These are phyloP conservation scores for Alternaria gansuensis DNA, from an alignment of 2,329 filamentous ascomycete genomes.

Conservation along the genomic window DNA sequence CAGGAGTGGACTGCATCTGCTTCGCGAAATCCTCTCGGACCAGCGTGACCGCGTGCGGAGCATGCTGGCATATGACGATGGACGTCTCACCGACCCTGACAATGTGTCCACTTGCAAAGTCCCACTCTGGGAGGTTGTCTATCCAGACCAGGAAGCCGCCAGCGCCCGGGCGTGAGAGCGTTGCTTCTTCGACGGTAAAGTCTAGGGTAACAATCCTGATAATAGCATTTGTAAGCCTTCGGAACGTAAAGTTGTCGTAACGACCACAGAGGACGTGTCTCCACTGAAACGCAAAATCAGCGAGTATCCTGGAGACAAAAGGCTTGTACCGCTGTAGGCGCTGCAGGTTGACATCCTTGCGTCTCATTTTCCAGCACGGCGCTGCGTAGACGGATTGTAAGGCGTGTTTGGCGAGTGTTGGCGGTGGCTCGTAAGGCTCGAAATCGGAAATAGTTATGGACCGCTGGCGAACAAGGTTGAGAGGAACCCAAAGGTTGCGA, in stretches of 20 bases:
- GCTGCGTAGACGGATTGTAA: conserved; percentile 14
- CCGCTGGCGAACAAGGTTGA: conserved; percentile 25
- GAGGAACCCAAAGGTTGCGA: conserved; percentile 15
- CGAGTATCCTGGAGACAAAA: conserved; percentile 23
- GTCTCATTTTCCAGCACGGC: conserved; percentile 20
- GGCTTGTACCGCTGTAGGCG: conserved; percentile 21
- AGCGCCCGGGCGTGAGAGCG: conserved; percentile 13
- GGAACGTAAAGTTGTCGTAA: conserved; percentile 26
- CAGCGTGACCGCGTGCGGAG: conserved; percentile 24
- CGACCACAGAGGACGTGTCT: conserved; percentile 25
- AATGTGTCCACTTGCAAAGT: conserved; percentile 14
- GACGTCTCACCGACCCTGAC: conserved; percentile 23
- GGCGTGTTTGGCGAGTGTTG: conserved; percentile 11
- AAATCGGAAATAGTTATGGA: conserved; percentile 26
- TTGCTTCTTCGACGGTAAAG: conserved; percentile 24
- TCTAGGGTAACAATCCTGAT: conserved; percentile 23
- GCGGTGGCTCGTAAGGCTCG: conserved; percentile 21
- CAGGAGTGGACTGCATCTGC: conserved; percentile 9
- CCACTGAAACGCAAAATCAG: conserved; percentile 28
- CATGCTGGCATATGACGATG: conserved; percentile 25
- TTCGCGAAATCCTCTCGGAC: conserved; percentile 24
- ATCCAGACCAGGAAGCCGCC: conserved; percentile 23
- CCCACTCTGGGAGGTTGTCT: conserved; percentile 25
- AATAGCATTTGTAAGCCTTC: conserved; percentile 24
- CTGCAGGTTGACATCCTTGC: conserved; percentile 14